Conservation (phyloP, 1,284 basidiomycete species). For the Trametes sp. region DNA sequence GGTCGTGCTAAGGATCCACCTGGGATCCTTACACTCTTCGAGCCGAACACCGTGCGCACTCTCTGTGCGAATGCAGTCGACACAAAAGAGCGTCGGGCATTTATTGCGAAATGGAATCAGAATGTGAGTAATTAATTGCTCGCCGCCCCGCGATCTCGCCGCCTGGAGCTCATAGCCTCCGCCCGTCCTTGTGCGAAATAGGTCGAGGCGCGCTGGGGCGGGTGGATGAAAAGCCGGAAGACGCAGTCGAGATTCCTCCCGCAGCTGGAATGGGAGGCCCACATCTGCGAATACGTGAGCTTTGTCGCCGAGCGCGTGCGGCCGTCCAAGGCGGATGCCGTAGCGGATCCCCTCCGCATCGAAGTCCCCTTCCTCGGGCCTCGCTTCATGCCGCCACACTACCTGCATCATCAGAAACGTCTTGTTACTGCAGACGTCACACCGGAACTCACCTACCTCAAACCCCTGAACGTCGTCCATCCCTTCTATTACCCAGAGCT, state of each 20-base stretch:
- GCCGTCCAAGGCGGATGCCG: background rate
- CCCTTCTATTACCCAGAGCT: slow-evolving; percentile 30
- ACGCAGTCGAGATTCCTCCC: background rate
- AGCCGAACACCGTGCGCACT: background rate
- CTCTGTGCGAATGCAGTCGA: background rate
- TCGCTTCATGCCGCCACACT: background rate
- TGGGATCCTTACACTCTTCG: too few relatives aligned
- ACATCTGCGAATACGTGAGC: slow-evolving; percentile 13
- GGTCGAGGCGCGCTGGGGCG: background rate
- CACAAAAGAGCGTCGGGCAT: background rate
- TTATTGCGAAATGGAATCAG: background rate
- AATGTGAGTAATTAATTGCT: background rate
- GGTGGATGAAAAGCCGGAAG: background rate
- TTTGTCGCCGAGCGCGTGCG: background rate
- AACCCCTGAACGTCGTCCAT: slow-evolving; percentile 29
- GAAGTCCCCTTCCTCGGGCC: background rate
- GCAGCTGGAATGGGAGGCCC: slow-evolving; percentile 14
- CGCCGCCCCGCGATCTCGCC: too few relatives aligned
- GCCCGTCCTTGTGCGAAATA: too few relatives aligned
- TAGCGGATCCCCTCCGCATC: background rate
- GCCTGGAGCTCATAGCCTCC: too few relatives aligned
- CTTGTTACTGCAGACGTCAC: slow-evolving; percentile 1
- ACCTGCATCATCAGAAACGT: background rate
- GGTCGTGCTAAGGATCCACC: too few relatives aligned
- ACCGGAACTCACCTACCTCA: slow-evolving; percentile 21